phyloP scores from a whole-genome alignment of 2,329 filamentous ascomycete genomes.

The Cladorrhinum sp. region DNA sequence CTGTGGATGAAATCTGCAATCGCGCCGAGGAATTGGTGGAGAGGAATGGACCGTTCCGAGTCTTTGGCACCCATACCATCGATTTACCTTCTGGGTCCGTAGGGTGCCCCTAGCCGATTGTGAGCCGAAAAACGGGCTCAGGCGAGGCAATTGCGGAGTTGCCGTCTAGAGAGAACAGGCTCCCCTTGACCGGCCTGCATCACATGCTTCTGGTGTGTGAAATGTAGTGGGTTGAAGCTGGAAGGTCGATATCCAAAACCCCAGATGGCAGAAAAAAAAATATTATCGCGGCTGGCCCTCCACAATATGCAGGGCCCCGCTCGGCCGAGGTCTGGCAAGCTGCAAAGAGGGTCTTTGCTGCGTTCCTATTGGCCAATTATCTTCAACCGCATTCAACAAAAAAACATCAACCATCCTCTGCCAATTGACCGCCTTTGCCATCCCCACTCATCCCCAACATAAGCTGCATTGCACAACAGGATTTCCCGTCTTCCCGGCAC shows the following conservation, averaged over 20 bases:
- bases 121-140: slow-evolving; percentile 4
- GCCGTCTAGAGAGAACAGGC: not conserved
- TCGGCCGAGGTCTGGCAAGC: slow-evolving; percentile 16
- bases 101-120: slow-evolving; percentile 3
- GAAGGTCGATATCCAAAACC: not conserved
- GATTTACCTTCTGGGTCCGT: slow-evolving; percentile 2
- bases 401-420: slow-evolving; percentile 1
- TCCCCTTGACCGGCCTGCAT: not conserved
- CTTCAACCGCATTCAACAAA: slow-evolving; percentile 21
- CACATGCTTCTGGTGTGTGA: not conserved
- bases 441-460: slow-evolving; percentile 24
- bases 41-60: slow-evolving; percentile 11
- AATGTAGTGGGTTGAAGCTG: slow-evolving; percentile 1
- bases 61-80: slow-evolving; percentile 1
- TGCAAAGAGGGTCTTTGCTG: not conserved
- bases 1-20: not conserved
- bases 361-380: slow-evolving; percentile 18
- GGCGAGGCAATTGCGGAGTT: slow-evolving; percentile 4
- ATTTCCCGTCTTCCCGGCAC: slow-evolving; percentile 18
- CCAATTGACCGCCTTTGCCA: slow-evolving; percentile 4
- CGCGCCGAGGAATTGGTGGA: slow-evolving; percentile 14
- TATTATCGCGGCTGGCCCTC: not conserved
- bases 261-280: not conserved
- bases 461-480: slow-evolving; percentile 20
- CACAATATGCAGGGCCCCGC: not conserved